phyloP scores from a whole-genome alignment of 2,329 filamentous ascomycete genomes.

The Corniculantispora saksenae region DNA sequence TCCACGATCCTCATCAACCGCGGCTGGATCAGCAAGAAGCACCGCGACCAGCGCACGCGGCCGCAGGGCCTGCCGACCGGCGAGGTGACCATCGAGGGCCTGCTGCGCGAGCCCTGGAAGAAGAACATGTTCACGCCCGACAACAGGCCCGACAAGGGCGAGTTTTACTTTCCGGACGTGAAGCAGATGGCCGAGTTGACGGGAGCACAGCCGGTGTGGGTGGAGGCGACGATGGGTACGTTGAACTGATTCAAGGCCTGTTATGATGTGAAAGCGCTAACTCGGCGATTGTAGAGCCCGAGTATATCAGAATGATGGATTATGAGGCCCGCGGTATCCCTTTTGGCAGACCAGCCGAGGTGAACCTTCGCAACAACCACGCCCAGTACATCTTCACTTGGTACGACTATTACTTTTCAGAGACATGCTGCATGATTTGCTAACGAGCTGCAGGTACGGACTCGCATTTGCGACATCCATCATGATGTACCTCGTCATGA shows the following conservation, averaged over 20 bases:
- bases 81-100: conserved; percentile 76
- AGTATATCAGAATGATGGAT: conserved; percentile 74
- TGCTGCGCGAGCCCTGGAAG: conserved; percentile 88
- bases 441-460: conserved; percentile 67
- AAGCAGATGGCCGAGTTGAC: conserved; percentile 82
- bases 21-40: conserved; percentile 85
- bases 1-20: conserved; percentile 83
- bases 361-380: conserved; percentile 95
- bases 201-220: conserved; percentile 86
- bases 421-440: not conserved
- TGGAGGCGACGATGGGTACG: conserved; percentile 92
- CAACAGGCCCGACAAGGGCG: conserved; percentile 77
- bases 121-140: conserved; percentile 97
- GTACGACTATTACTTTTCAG: conserved; percentile 54
- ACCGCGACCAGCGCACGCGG: conserved; percentile 65
- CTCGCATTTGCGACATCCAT: conserved; percentile 81
- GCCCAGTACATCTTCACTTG: conserved; percentile 99
- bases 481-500: conserved; percentile 95
- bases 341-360: conserved; percentile 83
- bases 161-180: conserved; percentile 96
- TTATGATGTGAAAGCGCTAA: conserved; percentile 4
- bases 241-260: conserved; percentile 8
- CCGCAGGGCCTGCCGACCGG: conserved; percentile 66
- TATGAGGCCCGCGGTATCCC: conserved; percentile 81
- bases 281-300: conserved; percentile 60